Evolutionary conservation across 768 basidiomycete genomes (phyloP).

Genomic region (Lentinula raphanica): DNA sequence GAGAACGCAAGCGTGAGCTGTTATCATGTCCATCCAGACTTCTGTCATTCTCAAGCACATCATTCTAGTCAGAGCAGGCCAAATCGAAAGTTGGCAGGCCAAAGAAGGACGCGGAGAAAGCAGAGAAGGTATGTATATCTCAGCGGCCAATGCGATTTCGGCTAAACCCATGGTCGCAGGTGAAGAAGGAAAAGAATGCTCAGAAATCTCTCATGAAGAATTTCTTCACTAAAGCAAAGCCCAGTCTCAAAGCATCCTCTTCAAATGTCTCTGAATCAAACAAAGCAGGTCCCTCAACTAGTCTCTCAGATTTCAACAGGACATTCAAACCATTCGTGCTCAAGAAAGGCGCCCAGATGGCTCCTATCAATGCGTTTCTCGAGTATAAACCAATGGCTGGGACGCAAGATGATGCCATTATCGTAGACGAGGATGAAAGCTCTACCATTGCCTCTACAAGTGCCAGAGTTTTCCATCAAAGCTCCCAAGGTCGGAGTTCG

Average conservation of each 20-base stretch:
- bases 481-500: conserved; percentile 32
- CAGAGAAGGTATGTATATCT: conserved; percentile 39
- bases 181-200: conserved; percentile 65
- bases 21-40: background rate
- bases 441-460: background rate
- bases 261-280: conserved; percentile 17
- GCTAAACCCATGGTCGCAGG: conserved; percentile 21
- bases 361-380: conserved; percentile 69
- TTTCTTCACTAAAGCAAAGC: conserved; percentile 71
- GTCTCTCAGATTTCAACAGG: conserved; percentile 62
- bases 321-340: conserved; percentile 75
- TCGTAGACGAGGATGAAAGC: conserved; percentile 50
- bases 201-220: conserved; percentile 68
- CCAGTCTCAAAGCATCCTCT: conserved; percentile 20
- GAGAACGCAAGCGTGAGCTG: conserved; percentile 37
- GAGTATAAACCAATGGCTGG: conserved; percentile 15
- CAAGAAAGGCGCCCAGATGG: conserved; percentile 69
- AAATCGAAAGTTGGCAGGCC: conserved; percentile 29
- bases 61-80: conserved; percentile 13
- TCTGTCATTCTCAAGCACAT: background rate
- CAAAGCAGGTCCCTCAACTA: conserved; percentile 21
- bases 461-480: conserved; percentile 25
- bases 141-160: background rate
- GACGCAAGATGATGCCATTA: conserved; percentile 44
- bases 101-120: conserved; percentile 53